These are phyloP conservation scores for Aureobasidium sp. DNA, from an alignment of 2,329 filamentous ascomycete genomes.

Conservation along the genomic window DNA sequence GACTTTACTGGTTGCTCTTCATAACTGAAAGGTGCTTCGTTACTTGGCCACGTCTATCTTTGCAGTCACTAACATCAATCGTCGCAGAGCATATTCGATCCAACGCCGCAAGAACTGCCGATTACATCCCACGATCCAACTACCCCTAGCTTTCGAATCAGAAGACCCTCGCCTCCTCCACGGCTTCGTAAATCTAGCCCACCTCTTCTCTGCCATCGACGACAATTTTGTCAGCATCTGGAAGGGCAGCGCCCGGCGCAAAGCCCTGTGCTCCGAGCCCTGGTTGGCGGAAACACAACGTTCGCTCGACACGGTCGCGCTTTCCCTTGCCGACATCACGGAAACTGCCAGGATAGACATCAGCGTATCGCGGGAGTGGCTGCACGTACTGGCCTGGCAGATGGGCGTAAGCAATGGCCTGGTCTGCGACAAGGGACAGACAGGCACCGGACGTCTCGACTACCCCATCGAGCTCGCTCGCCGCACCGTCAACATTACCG, in stretches of 20 bases:
- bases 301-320: slow-evolving; percentile 27
- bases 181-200: slow-evolving; percentile 30
- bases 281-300: slow-evolving; percentile 30
- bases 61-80: neutral
- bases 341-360: slow-evolving; percentile 33
- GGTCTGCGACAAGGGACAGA: slow-evolving; percentile 28
- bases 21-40: slow-evolving; percentile 25
- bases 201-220: slow-evolving; percentile 30
- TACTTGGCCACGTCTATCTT: neutral
- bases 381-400: slow-evolving; percentile 33
- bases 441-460: slow-evolving; percentile 29
- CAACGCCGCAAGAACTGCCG: slow-evolving; percentile 29
- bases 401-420: slow-evolving; percentile 32
- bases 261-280: slow-evolving; percentile 28
- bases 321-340: slow-evolving; percentile 24
- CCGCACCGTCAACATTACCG: slow-evolving; percentile 28
- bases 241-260: slow-evolving; percentile 26
- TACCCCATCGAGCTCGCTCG: slow-evolving; percentile 31
- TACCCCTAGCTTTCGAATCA: slow-evolving; percentile 28
- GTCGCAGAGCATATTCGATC: slow-evolving; percentile 28
- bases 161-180: slow-evolving; percentile 30
- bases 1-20: slow-evolving; percentile 32
- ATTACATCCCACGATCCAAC: slow-evolving; percentile 25
- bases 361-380: slow-evolving; percentile 29
- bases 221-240: slow-evolving; percentile 31